These are phyloP conservation scores for Monilinia polystroma DNA, from an alignment of 2,329 filamentous ascomycete species.

Conservation along the genomic window DNA sequence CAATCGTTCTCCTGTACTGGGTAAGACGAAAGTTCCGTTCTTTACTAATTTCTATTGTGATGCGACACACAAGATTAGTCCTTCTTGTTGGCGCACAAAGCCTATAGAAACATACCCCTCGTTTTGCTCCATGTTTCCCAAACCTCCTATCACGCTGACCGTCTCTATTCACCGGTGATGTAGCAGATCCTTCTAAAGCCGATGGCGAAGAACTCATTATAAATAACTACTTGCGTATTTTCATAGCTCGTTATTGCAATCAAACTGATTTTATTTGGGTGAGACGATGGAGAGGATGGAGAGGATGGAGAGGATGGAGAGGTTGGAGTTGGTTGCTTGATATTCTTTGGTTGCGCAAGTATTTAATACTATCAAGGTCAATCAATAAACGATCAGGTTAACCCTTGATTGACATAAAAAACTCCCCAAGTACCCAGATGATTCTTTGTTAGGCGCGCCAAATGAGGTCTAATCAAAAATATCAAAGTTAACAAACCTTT, in stretches of 20 bases:
- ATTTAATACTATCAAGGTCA: not conserved
- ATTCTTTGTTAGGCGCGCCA: slow-evolving; percentile 8
- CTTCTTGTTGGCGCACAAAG: slow-evolving; percentile 33
- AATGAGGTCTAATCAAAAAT: too few species aligned
- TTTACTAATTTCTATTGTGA: slow-evolving; percentile 61
- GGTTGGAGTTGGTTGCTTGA: not conserved
- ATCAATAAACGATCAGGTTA: too few species aligned
- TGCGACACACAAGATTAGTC: slow-evolving; percentile 13
- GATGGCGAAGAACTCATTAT: slow-evolving; percentile 21
- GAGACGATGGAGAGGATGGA: too few species aligned
- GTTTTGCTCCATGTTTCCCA: slow-evolving; percentile 17
- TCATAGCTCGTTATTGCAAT: slow-evolving; percentile 15
- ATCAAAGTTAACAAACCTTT: too few species aligned
- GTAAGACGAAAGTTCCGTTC: slow-evolving; percentile 84
- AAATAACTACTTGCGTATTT: not conserved
- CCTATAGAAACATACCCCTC: slow-evolving; percentile 21
- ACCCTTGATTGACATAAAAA: not conserved
- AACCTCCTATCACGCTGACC: slow-evolving; percentile 20
- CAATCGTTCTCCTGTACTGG: slow-evolving; percentile 79
- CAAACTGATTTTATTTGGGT: not conserved
- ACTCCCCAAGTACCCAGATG: not conserved
- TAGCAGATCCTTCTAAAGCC: slow-evolving; percentile 5
- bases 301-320: too few species aligned
- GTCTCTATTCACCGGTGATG: slow-evolving; percentile 15
- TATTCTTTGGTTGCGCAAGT: slow-evolving; percentile 6